Conservation (phyloP, 2,329 filamentous ascomycete species). For the Elsinoe necatrix region DNA sequence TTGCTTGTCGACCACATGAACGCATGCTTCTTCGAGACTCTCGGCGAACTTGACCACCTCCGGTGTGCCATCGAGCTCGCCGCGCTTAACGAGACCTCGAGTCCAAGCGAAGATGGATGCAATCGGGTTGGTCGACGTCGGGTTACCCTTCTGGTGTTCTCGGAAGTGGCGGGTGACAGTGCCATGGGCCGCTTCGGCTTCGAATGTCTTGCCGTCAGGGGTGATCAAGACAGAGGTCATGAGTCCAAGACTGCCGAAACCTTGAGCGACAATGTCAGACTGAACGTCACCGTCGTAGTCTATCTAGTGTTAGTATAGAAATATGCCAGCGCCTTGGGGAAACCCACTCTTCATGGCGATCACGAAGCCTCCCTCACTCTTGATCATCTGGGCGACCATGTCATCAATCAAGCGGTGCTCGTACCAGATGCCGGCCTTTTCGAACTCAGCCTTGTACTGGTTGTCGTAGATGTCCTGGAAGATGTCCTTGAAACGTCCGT, state of each 20-base stretch:
- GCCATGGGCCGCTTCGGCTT: constrained; percentile 95
- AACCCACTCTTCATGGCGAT: constrained; percentile 94
- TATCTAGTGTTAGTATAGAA: constrained; percentile 32
- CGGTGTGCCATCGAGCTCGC: constrained; percentile 85
- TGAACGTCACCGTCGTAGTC: constrained; percentile 99
- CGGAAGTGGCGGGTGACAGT: constrained; percentile 98
- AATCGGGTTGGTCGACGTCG: constrained; percentile 97
- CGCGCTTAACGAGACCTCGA: constrained; percentile 83
- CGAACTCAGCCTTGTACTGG: constrained; percentile 79
- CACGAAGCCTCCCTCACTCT: constrained; percentile 91
- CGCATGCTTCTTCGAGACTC: constrained; percentile 81
- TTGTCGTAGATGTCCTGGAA: constrained; percentile 95
- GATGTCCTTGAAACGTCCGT: constrained; percentile 98
- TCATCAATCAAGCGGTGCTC: constrained; percentile 99
- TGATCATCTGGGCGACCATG: constrained; percentile 99
- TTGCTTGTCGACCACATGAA: constrained; percentile 88
- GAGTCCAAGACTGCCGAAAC: constrained; percentile 93
- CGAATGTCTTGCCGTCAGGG: constrained; percentile 92
- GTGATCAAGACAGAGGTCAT: constrained; percentile 98
- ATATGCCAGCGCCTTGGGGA: not conserved
- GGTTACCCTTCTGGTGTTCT: constrained; percentile 94
- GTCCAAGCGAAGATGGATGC: constrained; percentile 99
- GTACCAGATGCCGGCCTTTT: constrained; percentile 93
- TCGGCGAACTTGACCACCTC: constrained; percentile 88
- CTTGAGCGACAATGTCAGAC: constrained; percentile 96